Conservation (phyloP, 805 yeast genomes). For the Suhomyces canberraensis region DNA sequence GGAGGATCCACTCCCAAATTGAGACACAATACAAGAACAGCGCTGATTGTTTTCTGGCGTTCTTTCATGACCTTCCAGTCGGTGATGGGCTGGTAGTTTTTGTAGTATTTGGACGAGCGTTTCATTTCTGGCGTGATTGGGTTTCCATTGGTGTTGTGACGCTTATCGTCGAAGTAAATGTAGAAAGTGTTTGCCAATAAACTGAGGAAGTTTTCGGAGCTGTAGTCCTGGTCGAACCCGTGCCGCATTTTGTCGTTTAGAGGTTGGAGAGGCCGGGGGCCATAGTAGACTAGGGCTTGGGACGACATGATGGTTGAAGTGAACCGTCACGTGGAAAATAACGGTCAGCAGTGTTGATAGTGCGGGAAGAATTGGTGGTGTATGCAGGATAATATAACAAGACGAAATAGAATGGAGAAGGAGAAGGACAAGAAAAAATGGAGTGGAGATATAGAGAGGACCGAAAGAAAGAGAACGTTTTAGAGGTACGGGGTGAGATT, state of each 20-base stretch:
- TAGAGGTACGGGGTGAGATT: too few species aligned
- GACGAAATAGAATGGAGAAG: too few species aligned
- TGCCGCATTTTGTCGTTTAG: constrained; percentile 58
- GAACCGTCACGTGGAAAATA: too few species aligned
- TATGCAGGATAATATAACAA: too few species aligned
- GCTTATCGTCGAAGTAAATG: constrained; percentile 85
- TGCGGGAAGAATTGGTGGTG: too few species aligned
- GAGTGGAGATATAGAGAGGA: too few species aligned
- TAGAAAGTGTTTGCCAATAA: constrained; percentile 65
- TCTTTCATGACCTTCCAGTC: constrained; percentile 94
- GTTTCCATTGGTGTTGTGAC: constrained; percentile 87
- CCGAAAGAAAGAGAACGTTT: too few species aligned
- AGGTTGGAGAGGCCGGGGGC: constrained; percentile 41
- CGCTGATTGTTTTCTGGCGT: constrained; percentile 88
- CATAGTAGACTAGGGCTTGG: constrained; percentile 16
- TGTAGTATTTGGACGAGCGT: constrained; percentile 32
- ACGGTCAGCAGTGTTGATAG: too few species aligned
- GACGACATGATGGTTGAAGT: too few species aligned
- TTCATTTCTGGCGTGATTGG: constrained; percentile 62
- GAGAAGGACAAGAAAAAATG: too few species aligned
- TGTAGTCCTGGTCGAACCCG: constrained; percentile 63
- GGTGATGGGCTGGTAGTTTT: constrained; percentile 63
- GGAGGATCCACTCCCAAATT: constrained; percentile 98
- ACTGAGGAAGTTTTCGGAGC: constrained; percentile 53
- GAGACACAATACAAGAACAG: constrained; percentile 85